Evolutionary conservation across 2,329 filamentous ascomycete genomes (phyloP), one percentile per base, ranked within the genome.

Genomic region (Sphaerulina musiva): DNA sequence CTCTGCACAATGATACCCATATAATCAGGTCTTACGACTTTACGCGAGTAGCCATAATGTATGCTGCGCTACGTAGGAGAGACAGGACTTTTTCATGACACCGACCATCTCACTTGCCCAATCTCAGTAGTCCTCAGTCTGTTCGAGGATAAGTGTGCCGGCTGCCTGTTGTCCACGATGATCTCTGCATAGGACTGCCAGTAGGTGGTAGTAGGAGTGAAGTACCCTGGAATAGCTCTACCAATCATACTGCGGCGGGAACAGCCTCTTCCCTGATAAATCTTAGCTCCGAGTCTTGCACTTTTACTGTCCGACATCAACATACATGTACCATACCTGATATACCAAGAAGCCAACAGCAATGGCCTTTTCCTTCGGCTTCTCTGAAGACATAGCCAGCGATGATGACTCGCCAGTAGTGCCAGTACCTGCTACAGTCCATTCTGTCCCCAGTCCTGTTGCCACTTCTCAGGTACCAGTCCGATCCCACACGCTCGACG

Each of bases 341-440:
- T 2, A 4, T 20, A 38, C 10, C 34, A 38, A 38, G 1, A 38
- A 7, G 6, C 3, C 34, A 38, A 38, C 34, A 38, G 23, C 9
- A 26, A 70, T 70, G 68, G 58, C 68, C 1, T 82, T 83, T 65
- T 77, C 76, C 54, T 83, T 83, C 58, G 78, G 78, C 14, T 83
- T 83, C 62, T 74, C 76, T 0, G 79, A 83, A 55, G 80, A 82
- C 61, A 81, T 80, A 67, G 78, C 80, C 72, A 63, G 65, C n/a
- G 67, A 73, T 42, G 69, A 72, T 57, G 62, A 63, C 4, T 62
- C 59, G 8, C 53, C 17, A 2, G 48, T 43, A 1, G 17, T 34
- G 17, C 41, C 51, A 20, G 32, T 32, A 12, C 23, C 43, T 5
- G 51, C 49, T 36, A 53, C 44, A 7, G 26, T 29, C 26, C 26